Base-by-base conservation (phyloP, 805 yeast genomes). In the Pichia nakasei region DNA sequence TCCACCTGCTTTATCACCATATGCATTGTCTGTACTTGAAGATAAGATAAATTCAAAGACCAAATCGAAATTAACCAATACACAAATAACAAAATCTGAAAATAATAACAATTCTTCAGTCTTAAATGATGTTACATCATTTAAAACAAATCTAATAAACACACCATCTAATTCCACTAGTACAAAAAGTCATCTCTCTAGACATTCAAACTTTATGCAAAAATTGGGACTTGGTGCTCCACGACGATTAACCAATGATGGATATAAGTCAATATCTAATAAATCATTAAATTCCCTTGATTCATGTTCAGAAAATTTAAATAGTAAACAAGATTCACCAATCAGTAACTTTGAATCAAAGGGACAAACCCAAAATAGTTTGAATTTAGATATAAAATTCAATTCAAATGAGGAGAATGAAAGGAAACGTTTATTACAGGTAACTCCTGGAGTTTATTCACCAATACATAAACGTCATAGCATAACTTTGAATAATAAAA, bases 1-100 rank as follows among this genome's bases (percentile, higher is more conserved):
- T 22, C 78, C 78, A 0, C 81, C 81, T 2, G 71, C 72, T 24
- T 63, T 75, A 49, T 74, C 79, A 48, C 68, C 78, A 1, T 74
- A 73, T 52, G 70, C 77, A 36, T 66, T 73, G 51, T 73, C 76
- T 3, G 57, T 75, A 27, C 58, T 75, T 32, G 70, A 68, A 35
- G 71, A 67, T 13, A 43, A 43, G 27, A 37, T 48, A 40, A 32
- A 15, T 48, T n/a, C 19, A n/a, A 35, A 21, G 29, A 20, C n/a
- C 22, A 18, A 29, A 24, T 7, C 19, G 13, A 18, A 24, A 19
- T 26, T 19, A 6, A 17, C 18, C 22, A 24, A 36, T 6, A 18
- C 35, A 18, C 20, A 26, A 37, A 42, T 24, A 42, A 24, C 15
- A n/a, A 22, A 13, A 32, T 34, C 20, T 20, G 34, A 52, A 37